Percentiles rank a stretch among this genome's conserved stretches.
Evolutionary conservation across 257 asterid genomes (phyloP).

Genomic region (Ilex aquifolium): DNA sequence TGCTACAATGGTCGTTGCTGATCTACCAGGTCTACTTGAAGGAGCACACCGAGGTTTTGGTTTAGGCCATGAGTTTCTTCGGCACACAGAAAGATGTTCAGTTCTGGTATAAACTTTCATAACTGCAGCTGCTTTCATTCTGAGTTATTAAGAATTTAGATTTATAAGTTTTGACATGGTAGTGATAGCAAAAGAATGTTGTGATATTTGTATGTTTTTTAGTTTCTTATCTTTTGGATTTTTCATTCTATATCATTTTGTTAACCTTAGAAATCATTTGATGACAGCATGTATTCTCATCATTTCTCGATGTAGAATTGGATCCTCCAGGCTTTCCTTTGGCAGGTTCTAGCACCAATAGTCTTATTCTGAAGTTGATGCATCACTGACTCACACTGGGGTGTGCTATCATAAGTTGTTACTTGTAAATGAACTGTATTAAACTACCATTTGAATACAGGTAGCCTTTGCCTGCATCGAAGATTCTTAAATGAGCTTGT

Average conservation of each 20-base stretch:
- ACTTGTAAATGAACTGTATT: too few relatives aligned
- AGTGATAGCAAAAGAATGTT: not conserved
- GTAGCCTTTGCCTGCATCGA: too few relatives aligned
- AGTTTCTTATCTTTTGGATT: not conserved
- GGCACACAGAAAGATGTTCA: conserved; percentile 91
- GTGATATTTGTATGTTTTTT: not conserved
- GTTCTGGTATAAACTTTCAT: conserved; percentile 56
- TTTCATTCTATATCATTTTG: not conserved
- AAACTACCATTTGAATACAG: too few relatives aligned
- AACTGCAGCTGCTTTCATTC: conserved; percentile 7
- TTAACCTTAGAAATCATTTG: too few relatives aligned
- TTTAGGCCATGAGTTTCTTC: conserved; percentile 92
- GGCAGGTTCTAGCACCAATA: too few relatives aligned
- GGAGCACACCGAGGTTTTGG: conserved; percentile 98
- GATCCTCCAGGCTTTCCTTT: too few relatives aligned
- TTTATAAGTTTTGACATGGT: not conserved
- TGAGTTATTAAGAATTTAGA: not conserved
- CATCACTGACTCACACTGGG: too few relatives aligned
- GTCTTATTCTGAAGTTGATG: too few relatives aligned
- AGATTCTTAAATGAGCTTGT: too few relatives aligned
- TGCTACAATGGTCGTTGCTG: conserved; percentile 87
- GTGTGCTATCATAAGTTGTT: too few relatives aligned
- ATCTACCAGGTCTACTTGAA: conserved; percentile 91
- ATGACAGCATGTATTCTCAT: too few relatives aligned
- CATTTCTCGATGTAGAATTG: too few relatives aligned